Evolutionary conservation across 352 stramenopile species (phyloP).

Genomic region (Phytophthora brassicae): DNA sequence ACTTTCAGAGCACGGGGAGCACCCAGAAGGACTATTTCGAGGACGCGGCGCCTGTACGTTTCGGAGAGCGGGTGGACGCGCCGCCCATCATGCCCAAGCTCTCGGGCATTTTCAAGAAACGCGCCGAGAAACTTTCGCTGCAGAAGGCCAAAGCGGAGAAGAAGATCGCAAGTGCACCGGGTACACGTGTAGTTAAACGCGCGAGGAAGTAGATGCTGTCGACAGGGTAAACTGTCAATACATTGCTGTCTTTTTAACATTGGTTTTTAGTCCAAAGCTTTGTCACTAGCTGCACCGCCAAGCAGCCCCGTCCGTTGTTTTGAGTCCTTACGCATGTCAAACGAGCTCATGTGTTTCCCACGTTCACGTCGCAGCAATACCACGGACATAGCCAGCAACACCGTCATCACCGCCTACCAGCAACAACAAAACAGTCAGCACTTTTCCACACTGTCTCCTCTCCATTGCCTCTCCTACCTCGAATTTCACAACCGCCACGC

Average conservation of each 20-base stretch:
- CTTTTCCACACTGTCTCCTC: neutral
- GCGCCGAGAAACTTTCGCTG: constrained; percentile 49
- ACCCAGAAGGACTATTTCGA: constrained; percentile 80
- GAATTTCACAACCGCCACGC: constrained; percentile 62
- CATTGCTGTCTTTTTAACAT: constrained; percentile 11
- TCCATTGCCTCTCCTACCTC: constrained; percentile 51
- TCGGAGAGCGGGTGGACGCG: constrained; percentile 81
- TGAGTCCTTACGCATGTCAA: constrained; percentile 73
- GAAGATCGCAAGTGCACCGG: constrained; percentile 21
- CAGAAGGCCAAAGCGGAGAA: constrained; percentile 42
- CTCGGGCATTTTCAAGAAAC: constrained; percentile 79
- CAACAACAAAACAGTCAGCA: neutral
- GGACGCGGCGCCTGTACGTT: constrained; percentile 56
- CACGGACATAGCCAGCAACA: constrained; percentile 45
- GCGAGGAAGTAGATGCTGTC: constrained; percentile 22
- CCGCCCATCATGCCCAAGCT: constrained; percentile 82
- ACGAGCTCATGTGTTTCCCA: constrained; percentile 76
- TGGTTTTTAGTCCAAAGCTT: constrained; percentile 41
- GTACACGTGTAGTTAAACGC: constrained; percentile 23
- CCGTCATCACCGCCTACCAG: constrained; percentile 54
- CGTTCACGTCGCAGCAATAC: constrained; percentile 60
- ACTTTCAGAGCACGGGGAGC: constrained; percentile 68
- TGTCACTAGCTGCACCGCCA: constrained; percentile 26
- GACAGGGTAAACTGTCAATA: constrained; percentile 10
- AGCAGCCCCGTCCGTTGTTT: constrained; percentile 52